Conservation (phyloP, 1,284 basidiomycete species). For the Neolentinus lepideus region DNA sequence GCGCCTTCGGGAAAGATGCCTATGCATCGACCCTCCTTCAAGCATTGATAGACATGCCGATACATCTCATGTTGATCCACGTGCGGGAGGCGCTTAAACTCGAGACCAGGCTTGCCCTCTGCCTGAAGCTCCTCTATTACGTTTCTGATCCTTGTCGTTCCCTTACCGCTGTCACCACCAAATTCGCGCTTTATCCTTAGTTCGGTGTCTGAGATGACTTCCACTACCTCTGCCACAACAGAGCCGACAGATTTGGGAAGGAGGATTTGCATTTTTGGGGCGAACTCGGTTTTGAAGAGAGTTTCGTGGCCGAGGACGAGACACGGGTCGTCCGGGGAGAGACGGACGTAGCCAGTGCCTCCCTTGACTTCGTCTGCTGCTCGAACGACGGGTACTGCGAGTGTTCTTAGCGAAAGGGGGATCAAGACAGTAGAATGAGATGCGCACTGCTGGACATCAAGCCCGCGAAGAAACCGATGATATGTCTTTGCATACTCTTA, state of each 20-base stretch:
- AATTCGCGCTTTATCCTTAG: conserved; percentile 87
- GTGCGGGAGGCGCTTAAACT: conserved; percentile 76
- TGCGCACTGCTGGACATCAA: conserved; percentile 89
- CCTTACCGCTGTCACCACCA: conserved; percentile 75
- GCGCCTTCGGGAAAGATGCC: conserved; percentile 96
- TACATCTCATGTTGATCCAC: conserved; percentile 96
- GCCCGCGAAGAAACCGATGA: conserved; percentile 79
- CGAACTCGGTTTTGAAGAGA: conserved; percentile 72
- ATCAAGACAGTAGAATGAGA: background rate
- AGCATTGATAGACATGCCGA: conserved; percentile 83
- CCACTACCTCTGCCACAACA: conserved; percentile 77
- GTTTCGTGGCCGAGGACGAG: conserved; percentile 79
- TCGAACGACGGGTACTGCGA: conserved; percentile 84
- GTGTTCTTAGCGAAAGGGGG: conserved; percentile 13
- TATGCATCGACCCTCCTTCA: conserved; percentile 86
- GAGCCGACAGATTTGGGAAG: conserved; percentile 81
- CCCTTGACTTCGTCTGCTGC: conserved; percentile 85
- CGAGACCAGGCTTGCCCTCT: conserved; percentile 52
- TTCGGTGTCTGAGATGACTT: conserved; percentile 88
- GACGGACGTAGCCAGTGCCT: conserved; percentile 69
- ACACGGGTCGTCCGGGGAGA: conserved; percentile 74
- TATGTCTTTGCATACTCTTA: conserved; percentile 78
- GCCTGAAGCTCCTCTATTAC: conserved; percentile 50
- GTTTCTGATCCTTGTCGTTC: conserved; percentile 63
- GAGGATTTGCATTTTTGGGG: conserved; percentile 82